Base-by-base conservation (phyloP, 192 early-diverging fungal genomes). In the Coemansia sp. region DNA sequence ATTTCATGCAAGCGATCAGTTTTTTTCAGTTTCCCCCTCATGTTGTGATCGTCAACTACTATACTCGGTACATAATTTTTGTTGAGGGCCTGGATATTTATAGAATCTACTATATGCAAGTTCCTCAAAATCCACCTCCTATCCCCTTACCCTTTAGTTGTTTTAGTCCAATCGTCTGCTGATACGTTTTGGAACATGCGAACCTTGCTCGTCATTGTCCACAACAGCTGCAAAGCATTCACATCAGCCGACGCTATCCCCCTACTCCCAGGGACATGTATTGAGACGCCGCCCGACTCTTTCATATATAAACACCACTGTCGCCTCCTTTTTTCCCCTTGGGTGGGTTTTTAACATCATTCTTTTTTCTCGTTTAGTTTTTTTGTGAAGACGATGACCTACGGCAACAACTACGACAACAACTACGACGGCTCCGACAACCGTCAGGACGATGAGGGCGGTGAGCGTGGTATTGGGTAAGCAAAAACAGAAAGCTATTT, bases 1-100 rank as follows among this genome's bases (percentile, higher is more conserved):
- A 16, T 43, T 2, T 9, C 45, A 48, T 48, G 75, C 70, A 8
- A 69, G 65, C 37, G 65, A 70, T 59, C 64, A 75, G 14, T 60
- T 70, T 8, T 51, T 83, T 2, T 76, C 83, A n/a, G n/a, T 82
- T 5, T 60, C 68, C 8, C 39, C 82, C 1, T 77, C 84, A 46
- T 83, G 84, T 45, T 62, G 62, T 34, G 63, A 68, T 11, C 20
- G 20, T 26, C 63, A 72, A 10, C 71, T 57, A 66, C 18, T 80
- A 77, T 5, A 45, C 62, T 37, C 46, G 57, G 18, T 62, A 46
- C 13, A 10, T 26, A 4, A 3, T 3, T 31, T 38, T 38, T 46
- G 4, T 1, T 46, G 43, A 46, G 43, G 9, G n/a, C n/a, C 8
- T 21, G 18, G 43, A 26, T 55, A 55, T 51, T 26, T 26, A 51